Evolutionary conservation across 2,329 filamentous ascomycete genomes (phyloP), one percentile per base, ranked within the genome.

Genomic region (Tetracladium maxilliforme): DNA sequence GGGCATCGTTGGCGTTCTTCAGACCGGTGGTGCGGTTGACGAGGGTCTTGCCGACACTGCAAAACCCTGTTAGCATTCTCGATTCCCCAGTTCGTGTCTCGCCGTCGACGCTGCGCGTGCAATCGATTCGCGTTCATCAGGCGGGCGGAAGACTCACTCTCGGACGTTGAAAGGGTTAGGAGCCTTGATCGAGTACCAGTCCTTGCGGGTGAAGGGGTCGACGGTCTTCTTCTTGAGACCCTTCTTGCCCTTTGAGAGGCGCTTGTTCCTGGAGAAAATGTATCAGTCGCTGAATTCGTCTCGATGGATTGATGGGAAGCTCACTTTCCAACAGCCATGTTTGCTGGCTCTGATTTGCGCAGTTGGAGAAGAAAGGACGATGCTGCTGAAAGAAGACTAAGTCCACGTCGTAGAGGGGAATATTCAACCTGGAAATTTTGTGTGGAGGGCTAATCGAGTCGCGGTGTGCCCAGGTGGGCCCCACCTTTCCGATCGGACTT

Each of bases 231-330:
- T 95, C 83, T 95, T 95, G 58, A 95, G 72, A 62, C 90, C 87
- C 77, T 98, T 98, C 83, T 95, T 98, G 69, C 90, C 90, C 76
- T 98, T 98, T 44, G 90, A 95, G 70, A 98, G 76, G 73, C 90
- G 84, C 84, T 98, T 98, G 78, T 98, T 98, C 82, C 78, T 84
- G 46, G 27, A 30, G 21, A 16, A 23, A 19, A 32, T 34, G 29
- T 15, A 15, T 20, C 21, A 29, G 30, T 31, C 23, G 33, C 30
- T 27, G 12, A 30, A 58, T n/a, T n/a, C n/a, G n/a, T n/a, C n/a
- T n/a, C n/a, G n/a, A n/a, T n/a, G n/a, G n/a, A n/a, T n/a, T n/a
- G n/a, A n/a, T n/a, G n/a, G n/a, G n/a, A n/a, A n/a, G n/a, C 66
- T 61, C 56, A 72, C 67, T 83, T 83, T 68, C 77, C 77, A 61